Conservation (phyloP, 83 land plant genomes). For the Picea mariana region DNA sequence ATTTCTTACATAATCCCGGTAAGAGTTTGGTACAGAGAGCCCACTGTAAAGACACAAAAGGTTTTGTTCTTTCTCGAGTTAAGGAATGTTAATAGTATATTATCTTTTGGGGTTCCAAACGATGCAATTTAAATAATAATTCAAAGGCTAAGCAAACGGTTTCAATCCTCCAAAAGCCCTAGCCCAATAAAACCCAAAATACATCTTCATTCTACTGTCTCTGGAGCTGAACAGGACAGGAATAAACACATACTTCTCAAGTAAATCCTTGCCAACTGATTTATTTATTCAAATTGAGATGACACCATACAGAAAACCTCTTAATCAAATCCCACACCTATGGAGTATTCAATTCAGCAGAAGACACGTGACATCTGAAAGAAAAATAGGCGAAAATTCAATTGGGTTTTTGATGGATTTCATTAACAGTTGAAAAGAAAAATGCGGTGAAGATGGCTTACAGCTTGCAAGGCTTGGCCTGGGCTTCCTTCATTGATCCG, state of each 20-base stretch:
- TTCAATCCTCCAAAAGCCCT: too few species aligned
- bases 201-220: background rate
- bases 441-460: background rate
- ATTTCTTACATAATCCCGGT: background rate
- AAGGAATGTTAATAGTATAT: background rate
- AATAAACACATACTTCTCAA: background rate
- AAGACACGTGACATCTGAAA: background rate
- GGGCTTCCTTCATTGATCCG: constrained; percentile 10
- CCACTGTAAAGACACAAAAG: background rate
- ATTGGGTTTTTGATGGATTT: too few species aligned
- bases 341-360: background rate
- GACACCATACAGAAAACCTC: background rate
- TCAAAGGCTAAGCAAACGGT: background rate
- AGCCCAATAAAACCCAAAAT: background rate
- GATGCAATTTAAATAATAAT: background rate
- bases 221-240: background rate
- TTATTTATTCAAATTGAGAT: too few species aligned
- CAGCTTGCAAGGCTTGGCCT: constrained; percentile 12
- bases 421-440: background rate
- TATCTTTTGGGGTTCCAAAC: background rate
- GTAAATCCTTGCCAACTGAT: background rate
- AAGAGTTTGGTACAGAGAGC: background rate
- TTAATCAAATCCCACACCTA: background rate
- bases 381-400: too few species aligned
- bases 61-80: background rate